A percentile compares a stretch with the other conserved stretches of the same genome.
phyloP scores from a whole-genome alignment of 1,284 basidiomycete genomes.

The Trichosporon faecale region DNA sequence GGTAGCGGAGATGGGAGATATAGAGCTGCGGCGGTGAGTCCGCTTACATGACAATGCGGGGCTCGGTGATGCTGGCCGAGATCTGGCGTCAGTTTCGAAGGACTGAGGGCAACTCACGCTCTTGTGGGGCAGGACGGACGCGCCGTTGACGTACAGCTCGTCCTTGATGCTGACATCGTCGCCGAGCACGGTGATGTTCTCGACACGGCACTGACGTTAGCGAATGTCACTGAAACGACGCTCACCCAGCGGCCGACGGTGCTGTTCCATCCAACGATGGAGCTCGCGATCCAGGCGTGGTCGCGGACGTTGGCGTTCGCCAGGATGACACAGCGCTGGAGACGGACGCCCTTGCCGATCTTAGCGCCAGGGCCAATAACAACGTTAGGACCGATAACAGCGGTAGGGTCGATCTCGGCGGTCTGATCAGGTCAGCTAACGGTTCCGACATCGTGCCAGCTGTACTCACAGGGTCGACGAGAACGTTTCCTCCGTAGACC shows the following conservation, averaged over 20 bases:
- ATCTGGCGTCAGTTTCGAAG: slow-evolving; percentile 35
- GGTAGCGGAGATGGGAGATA: background rate
- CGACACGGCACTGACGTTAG: slow-evolving; percentile 50
- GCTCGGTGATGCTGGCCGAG: slow-evolving; percentile 53
- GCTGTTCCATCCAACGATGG: slow-evolving; percentile 58
- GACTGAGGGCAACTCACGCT: slow-evolving; percentile 43
- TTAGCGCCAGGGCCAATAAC: slow-evolving; percentile 56
- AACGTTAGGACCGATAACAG: slow-evolving; percentile 57
- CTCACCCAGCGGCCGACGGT: slow-evolving; percentile 56
- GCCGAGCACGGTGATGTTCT: slow-evolving; percentile 57
- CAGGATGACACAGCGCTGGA: slow-evolving; percentile 58
- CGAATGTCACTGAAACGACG: background rate
- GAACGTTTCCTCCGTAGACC: slow-evolving; percentile 56
- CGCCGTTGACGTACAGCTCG: slow-evolving; percentile 57
- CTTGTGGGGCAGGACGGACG: slow-evolving; percentile 57
- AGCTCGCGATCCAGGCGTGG: slow-evolving; percentile 57
- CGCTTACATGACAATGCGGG: slow-evolving; percentile 53
- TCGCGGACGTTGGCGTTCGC: slow-evolving; percentile 55
- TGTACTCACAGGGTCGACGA: slow-evolving; percentile 53
- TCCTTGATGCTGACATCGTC: slow-evolving; percentile 59
- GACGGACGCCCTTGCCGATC: slow-evolving; percentile 56
- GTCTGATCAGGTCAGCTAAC: slow-evolving; percentile 34
- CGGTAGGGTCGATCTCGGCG: slow-evolving; percentile 55
- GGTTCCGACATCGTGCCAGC: background rate
- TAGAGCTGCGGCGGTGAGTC: background rate